phyloP scores from a whole-genome alignment of 2,329 filamentous ascomycete species.

The Venturia carpophila region DNA sequence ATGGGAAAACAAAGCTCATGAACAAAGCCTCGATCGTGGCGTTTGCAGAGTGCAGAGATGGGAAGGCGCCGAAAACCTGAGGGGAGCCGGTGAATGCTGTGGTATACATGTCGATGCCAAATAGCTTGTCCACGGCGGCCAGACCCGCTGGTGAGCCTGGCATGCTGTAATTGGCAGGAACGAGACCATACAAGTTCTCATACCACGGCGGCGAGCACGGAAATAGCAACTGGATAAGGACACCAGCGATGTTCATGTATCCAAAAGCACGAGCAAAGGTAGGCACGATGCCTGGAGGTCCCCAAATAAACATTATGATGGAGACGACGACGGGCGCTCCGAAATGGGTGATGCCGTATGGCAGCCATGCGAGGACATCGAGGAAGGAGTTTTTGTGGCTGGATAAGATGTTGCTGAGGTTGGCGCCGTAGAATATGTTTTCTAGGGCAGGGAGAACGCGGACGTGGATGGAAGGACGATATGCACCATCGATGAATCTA shows the following conservation, averaged over 20 bases:
- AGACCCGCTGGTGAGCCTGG: slow-evolving; percentile 81
- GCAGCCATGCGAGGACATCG: slow-evolving; percentile 85
- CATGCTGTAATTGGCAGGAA: slow-evolving; percentile 88
- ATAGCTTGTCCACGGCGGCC: slow-evolving; percentile 78
- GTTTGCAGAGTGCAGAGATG: slow-evolving; percentile 82
- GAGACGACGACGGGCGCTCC: slow-evolving; percentile 75
- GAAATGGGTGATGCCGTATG: slow-evolving; percentile 88
- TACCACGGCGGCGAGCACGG: slow-evolving; percentile 97
- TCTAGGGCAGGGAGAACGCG: slow-evolving; percentile 88
- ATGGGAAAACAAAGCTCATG: slow-evolving; percentile 87
- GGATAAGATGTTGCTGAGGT: slow-evolving; percentile 90
- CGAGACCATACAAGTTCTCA: slow-evolving; percentile 83
- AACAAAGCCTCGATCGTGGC: slow-evolving; percentile 86
- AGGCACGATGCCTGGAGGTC: slow-evolving; percentile 73
- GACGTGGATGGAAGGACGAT: slow-evolving; percentile 90
- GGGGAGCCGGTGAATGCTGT: slow-evolving; percentile 85
- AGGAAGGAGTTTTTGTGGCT: slow-evolving; percentile 77
- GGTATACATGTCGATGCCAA: slow-evolving; percentile 87
- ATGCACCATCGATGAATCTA: slow-evolving; percentile 83
- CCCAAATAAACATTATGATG: slow-evolving; percentile 76
- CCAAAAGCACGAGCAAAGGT: slow-evolving; percentile 83
- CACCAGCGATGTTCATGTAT: slow-evolving; percentile 83
- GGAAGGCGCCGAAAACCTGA: slow-evolving; percentile 90
- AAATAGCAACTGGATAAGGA: slow-evolving; percentile 81
- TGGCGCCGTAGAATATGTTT: slow-evolving; percentile 93